phyloP scores from a whole-genome alignment of 2,329 filamentous ascomycete species.

The Xylariales sp. region DNA sequence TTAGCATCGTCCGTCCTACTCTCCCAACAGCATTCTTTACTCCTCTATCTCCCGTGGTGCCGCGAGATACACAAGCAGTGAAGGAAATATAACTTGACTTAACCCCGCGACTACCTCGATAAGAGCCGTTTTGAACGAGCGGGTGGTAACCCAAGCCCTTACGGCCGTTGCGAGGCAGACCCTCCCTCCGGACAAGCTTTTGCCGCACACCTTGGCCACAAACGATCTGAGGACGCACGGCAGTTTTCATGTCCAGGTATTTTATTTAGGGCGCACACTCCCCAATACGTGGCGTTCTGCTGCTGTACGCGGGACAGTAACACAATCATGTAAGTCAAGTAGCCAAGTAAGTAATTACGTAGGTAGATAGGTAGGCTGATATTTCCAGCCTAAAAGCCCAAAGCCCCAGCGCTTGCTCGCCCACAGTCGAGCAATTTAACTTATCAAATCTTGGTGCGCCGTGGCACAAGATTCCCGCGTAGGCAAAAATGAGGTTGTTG shows the following conservation, averaged over 20 bases:
- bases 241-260: constrained; percentile 11
- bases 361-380: too few species aligned
- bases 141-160: constrained; percentile 10
- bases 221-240: constrained; percentile 23
- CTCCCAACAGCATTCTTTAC: neutral
- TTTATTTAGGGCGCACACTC: constrained; percentile 18
- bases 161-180: constrained; percentile 36
- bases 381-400: neutral
- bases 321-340: neutral
- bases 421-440: neutral
- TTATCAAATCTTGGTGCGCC: neutral
- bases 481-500: neutral
- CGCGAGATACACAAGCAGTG: neutral
- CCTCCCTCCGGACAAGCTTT: constrained; percentile 12
- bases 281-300: constrained; percentile 13
- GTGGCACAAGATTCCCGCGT: neutral
- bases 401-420: neutral
- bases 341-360: neutral
- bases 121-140: neutral
- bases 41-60: neutral
- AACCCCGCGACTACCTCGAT: neutral
- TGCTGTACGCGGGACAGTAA: neutral
- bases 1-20: neutral
- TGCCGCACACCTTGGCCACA: constrained; percentile 5
- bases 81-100: neutral